These are phyloP conservation scores for Carex scoparia DNA, from an alignment of 176 grass and related monocot genomes.

Conservation along the genomic window DNA sequence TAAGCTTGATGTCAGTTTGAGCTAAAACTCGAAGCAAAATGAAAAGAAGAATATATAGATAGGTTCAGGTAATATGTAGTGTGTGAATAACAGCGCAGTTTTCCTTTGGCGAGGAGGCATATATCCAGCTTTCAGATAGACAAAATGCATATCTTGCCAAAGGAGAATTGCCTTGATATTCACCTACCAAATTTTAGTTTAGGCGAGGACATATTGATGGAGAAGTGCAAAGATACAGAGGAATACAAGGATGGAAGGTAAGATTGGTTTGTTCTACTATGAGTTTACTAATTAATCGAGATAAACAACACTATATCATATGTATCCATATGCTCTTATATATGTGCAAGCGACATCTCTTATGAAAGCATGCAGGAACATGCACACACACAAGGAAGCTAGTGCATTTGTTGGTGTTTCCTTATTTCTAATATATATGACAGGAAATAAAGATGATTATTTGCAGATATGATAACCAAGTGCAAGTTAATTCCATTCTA, in stretches of 20 bases:
- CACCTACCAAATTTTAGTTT: conserved; percentile 3
- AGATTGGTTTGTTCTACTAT: background rate
- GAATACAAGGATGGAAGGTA: background rate
- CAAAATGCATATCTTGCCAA: conserved; percentile 28
- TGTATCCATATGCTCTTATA: background rate
- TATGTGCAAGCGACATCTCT: background rate
- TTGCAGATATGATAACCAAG: background rate
- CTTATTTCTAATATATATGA: too few species aligned
- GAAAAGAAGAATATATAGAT: background rate
- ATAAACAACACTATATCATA: background rate
- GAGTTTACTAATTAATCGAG: background rate
- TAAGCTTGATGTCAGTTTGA: background rate
- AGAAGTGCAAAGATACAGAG: background rate
- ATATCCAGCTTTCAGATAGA: background rate
- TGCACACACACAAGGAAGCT: too few species aligned
- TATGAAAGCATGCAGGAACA: background rate
- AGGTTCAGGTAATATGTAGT: background rate
- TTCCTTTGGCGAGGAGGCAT: conserved; percentile 39
- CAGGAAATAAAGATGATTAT: background rate
- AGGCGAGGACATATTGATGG: background rate
- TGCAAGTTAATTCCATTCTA: too few species aligned
- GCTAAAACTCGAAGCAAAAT: conserved; percentile 8
- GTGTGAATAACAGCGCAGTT: conserved; percentile 39
- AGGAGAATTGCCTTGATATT: conserved; percentile 76
- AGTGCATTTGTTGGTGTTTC: too few species aligned